Conservation (phyloP, 257 asterid genomes). For the Penstemon eatonii region DNA sequence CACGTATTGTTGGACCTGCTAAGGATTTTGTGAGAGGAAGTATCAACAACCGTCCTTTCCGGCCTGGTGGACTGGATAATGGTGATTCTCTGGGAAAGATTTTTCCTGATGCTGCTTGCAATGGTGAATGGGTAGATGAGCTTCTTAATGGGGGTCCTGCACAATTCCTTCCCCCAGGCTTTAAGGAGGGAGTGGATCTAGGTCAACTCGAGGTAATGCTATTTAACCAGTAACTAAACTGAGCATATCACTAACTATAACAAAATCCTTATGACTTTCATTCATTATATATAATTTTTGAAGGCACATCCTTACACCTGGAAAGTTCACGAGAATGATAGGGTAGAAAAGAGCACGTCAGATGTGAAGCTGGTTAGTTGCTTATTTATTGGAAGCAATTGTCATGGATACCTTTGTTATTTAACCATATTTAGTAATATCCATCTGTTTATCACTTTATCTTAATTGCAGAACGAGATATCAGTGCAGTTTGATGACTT, state of each 20-base stretch:
- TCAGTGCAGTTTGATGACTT: slow-evolving; percentile 94
- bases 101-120: slow-evolving; percentile 78
- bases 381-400: slow-evolving; percentile 18
- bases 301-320: slow-evolving; percentile 67
- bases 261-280: background rate
- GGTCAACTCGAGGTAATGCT: slow-evolving; percentile 78
- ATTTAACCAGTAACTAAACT: slow-evolving; percentile 20
- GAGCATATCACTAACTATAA: slow-evolving; percentile 10
- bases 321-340: slow-evolving; percentile 48
- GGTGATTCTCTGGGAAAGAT: slow-evolving; percentile 62
- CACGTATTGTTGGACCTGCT: slow-evolving; percentile 85
- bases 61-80: slow-evolving; percentile 84
- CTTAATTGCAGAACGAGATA: slow-evolving; percentile 72
- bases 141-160: slow-evolving; percentile 79
- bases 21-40: slow-evolving; percentile 96
- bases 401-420: slow-evolving; percentile 24
- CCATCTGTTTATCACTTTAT: slow-evolving; percentile 18
- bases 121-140: slow-evolving; percentile 85
- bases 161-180: slow-evolving; percentile 71
- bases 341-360: slow-evolving; percentile 37
- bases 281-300: slow-evolving; percentile 31
- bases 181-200: slow-evolving; percentile 68
- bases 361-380: slow-evolving; percentile 65
- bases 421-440: slow-evolving; percentile 28
- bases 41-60: slow-evolving; percentile 82